Evolutionary conservation across 2,329 filamentous ascomycete genomes (phyloP).

Genomic region (Scytalidium sp.): DNA sequence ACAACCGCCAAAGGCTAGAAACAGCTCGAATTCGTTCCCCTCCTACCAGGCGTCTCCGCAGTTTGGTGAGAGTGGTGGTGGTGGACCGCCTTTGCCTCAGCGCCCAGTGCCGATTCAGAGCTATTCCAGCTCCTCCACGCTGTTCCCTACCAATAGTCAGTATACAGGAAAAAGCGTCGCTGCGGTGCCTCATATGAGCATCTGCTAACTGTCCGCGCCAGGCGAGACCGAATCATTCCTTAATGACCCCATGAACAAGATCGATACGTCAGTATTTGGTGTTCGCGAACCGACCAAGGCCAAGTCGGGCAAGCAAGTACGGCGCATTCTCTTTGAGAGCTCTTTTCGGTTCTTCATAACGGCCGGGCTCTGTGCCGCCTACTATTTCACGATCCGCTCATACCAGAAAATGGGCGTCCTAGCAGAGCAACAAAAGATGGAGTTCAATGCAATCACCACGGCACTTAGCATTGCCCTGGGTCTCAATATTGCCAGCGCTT

Average conservation of each 20-base stretch:
- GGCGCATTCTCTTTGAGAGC: slow-evolving; percentile 19
- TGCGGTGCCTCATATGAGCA: not conserved
- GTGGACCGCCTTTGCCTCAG: not conserved
- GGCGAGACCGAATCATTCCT: slow-evolving; percentile 18
- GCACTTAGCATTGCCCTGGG: slow-evolving; percentile 40
- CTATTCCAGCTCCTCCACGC: not conserved
- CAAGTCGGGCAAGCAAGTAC: slow-evolving; percentile 19
- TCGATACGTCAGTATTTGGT: slow-evolving; percentile 13
- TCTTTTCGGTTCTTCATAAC: slow-evolving; percentile 19
- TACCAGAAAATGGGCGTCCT: slow-evolving; percentile 25
- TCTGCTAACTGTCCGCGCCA: slow-evolving; percentile 1
- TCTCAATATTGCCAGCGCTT: slow-evolving; percentile 38
- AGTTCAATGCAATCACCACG: slow-evolving; percentile 42
- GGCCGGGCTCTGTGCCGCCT: slow-evolving; percentile 17
- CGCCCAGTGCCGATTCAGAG: not conserved
- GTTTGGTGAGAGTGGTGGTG: not conserved
- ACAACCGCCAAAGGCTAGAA: slow-evolving; percentile 1
- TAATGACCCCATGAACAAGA: slow-evolving; percentile 15
- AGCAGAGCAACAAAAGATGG: slow-evolving; percentile 31
- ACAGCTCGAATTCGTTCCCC: slow-evolving; percentile 4
- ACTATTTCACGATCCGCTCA: slow-evolving; percentile 11
- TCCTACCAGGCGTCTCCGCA: not conserved
- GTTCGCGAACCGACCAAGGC: slow-evolving; percentile 18
- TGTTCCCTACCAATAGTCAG: not conserved
- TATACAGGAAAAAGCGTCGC: not conserved